Percentiles rank a stretch among this genome's conserved stretches.
These are phyloP conservation scores for Argentina anserina DNA, from an alignment of 306 rosid species.

Conservation along the genomic window DNA sequence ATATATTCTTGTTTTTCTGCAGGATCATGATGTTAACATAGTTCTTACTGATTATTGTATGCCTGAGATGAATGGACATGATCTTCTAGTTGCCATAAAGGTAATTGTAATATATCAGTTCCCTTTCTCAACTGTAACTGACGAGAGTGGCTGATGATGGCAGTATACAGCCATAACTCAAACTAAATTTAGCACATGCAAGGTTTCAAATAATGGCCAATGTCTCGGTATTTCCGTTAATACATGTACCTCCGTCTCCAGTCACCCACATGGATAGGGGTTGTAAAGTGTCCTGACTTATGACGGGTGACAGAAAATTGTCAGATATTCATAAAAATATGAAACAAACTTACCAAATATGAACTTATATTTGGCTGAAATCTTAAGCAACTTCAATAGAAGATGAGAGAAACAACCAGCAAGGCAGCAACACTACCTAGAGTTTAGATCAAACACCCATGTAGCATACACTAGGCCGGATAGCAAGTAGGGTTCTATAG, in stretches of 20 bases:
- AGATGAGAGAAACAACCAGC: not conserved
- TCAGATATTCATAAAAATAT: not conserved
- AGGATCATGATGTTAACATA: constrained; percentile 2
- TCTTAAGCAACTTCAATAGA: not conserved
- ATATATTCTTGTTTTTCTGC: not conserved
- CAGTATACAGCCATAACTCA: not conserved
- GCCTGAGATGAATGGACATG: constrained; percentile 14
- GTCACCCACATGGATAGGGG: not conserved
- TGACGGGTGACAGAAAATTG: too few relatives aligned
- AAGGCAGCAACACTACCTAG: not conserved
- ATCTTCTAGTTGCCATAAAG: constrained; percentile 12
- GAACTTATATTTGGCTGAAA: not conserved
- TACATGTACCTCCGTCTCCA: too few relatives aligned
- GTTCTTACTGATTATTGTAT: constrained; percentile 15
- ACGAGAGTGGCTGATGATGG: not conserved
- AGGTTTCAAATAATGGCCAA: not conserved
- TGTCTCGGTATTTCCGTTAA: not conserved
- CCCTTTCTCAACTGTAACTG: not conserved
- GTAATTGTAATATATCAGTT: not conserved
- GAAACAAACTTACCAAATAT: not conserved
- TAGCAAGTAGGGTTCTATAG: not conserved
- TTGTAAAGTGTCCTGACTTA: not conserved
- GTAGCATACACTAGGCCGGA: not conserved
- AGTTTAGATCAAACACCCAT: not conserved
- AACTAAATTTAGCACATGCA: not conserved